Conservation (phyloP, 805 yeast species). For the Yarrowia sp. region DNA sequence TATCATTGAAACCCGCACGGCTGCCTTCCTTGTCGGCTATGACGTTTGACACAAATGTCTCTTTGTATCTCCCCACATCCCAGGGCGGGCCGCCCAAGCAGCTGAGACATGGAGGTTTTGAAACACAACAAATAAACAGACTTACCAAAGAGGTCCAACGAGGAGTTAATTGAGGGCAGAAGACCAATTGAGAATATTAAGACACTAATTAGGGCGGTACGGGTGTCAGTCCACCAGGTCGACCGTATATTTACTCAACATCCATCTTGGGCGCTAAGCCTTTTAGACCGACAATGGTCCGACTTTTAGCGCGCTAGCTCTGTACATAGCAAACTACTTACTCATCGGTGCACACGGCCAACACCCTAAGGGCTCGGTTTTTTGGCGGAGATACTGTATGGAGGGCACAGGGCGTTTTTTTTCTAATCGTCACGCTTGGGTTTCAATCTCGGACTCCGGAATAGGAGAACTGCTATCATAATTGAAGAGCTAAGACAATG, state of each 20-base stretch:
- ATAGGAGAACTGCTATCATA: neutral
- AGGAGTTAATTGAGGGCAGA: neutral
- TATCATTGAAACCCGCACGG: neutral
- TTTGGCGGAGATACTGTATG: neutral
- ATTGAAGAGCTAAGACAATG: no score
- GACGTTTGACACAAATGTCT: neutral
- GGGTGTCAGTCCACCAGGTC: no score
- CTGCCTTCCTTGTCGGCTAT: neutral
- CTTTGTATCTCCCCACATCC: neutral
- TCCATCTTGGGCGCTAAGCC: neutral
- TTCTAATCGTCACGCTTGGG: no score
- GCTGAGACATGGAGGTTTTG: conserved; percentile 1
- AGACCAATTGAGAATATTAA: neutral
- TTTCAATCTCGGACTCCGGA: neutral
- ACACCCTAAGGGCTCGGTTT: neutral
- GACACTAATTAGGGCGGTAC: no score
- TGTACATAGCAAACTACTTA: neutral
- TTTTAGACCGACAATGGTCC: neutral
- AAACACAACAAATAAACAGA: conserved; percentile 20
- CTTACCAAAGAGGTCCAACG: neutral
- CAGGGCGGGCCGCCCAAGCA: neutral
- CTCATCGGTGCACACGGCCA: no score
- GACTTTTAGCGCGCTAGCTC: neutral
- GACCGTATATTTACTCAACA: neutral
- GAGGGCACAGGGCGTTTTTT: neutral